These are phyloP conservation scores for Areca catechu DNA, from an alignment of 176 grass and related monocot species.

Conservation along the genomic window DNA sequence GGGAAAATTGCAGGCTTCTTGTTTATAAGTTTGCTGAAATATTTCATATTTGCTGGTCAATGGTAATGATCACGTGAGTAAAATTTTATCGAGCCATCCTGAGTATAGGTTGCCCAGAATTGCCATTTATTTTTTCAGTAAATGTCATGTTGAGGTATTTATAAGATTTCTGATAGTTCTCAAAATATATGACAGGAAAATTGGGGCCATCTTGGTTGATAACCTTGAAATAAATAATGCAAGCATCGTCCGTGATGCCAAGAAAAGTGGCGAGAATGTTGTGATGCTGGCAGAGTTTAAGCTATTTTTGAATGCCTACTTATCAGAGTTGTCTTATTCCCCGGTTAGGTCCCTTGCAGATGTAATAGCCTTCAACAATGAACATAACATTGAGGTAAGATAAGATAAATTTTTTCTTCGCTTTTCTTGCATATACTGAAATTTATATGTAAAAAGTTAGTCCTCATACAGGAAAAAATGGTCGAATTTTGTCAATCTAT, in stretches of 20 bases:
- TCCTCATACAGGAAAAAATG: not conserved
- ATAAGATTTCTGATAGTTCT: too few species aligned
- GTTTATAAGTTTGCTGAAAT: too few species aligned
- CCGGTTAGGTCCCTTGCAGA: conserved; percentile 46
- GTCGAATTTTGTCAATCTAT: not conserved
- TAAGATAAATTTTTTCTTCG: not conserved
- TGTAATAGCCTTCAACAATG: conserved; percentile 55
- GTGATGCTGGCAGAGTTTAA: conserved; percentile 55
- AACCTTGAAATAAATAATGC: conserved; percentile 41
- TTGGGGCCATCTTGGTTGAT: conserved; percentile 36
- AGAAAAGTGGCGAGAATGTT: conserved; percentile 29
- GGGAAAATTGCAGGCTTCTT: too few species aligned
- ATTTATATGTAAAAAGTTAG: not conserved
- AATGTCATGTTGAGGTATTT: too few species aligned
- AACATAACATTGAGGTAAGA: conserved; percentile 28
- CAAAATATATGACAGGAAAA: conserved; percentile 11
- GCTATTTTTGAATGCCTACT: conserved; percentile 31
- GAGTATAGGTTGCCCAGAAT: too few species aligned
- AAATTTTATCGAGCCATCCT: too few species aligned
- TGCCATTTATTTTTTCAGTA: too few species aligned
- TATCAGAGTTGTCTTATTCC: conserved; percentile 30
- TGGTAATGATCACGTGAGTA: too few species aligned
- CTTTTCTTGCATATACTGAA: too few species aligned
- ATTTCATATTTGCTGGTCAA: too few species aligned
- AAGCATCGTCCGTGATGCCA: conserved; percentile 30